Base-by-base conservation (phyloP, 1,284 basidiomycete genomes). In the Pseudozyma hubeiensis region DNA sequence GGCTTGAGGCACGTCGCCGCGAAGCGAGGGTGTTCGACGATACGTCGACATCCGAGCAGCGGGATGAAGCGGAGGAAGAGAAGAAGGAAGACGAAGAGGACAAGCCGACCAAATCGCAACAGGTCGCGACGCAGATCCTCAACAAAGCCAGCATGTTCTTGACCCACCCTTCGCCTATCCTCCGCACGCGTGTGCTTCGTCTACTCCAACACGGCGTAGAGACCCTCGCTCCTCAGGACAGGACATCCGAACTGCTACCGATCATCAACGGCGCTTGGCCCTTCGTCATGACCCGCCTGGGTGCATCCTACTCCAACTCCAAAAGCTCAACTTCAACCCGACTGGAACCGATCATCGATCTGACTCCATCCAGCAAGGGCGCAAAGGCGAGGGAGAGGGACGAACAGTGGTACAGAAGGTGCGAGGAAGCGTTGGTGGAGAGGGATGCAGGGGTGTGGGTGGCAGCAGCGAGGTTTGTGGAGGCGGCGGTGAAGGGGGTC, bases 251-350 rank as follows among this genome's bases (percentile, higher is more conserved):
- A 39, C 59, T 82, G 8, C 60, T 83, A 31, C 77, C 81, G 0
- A 53, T 81, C 31, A 46, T 84, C 65, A 77, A 81, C 49, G 51
- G 52, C 0, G 79, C 76, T 0, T 84, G 82, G 82, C 82, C 82
- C 0, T 58, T 74, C 10, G 39, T 84, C 19, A 64, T 83, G 55
- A 71, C 75, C 0, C 70, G 82, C 7, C 68, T 84, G 1, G 81
- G 81, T 0, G 30, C 51, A 0, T 10, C 57, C 8, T 69, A 69
- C 40, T 69, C 71, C 5, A 54, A 19, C 34, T 16, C 46, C 7
- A 24, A 47, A 13, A 29, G 53, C 2, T 55, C 53, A 9, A n/a
- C 16, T 14, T 29, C 56, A 8, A 41, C n/a, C 4, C 40, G 52
- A 34, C 33, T 67, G 0, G 10, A 8, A 5, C 56, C 64, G 31